phyloP scores from a whole-genome alignment of 805 yeast species.

The Yarrowia sp. region DNA sequence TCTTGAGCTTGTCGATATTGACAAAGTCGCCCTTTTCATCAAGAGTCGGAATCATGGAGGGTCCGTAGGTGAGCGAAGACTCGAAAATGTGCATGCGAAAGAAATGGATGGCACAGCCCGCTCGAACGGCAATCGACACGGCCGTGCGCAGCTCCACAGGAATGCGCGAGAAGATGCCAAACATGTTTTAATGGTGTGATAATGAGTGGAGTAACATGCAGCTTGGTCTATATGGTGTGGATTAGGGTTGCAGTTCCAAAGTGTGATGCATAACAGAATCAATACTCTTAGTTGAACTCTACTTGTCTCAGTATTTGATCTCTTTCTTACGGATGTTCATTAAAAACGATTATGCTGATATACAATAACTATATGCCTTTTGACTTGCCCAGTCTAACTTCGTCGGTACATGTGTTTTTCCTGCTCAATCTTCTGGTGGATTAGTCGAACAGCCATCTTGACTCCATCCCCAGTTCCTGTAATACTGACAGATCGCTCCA shows the following conservation, averaged over 20 bases:
- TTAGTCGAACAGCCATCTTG: constrained; percentile 35
- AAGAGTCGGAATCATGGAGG: constrained; percentile 91
- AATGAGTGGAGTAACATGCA: constrained; percentile 1
- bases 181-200: background rate
- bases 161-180: background rate
- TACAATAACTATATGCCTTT: constrained; percentile 1
- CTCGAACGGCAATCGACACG: constrained; percentile 37
- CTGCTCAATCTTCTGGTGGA: constrained; percentile 34
- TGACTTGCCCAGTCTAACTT: background rate
- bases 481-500: constrained; percentile 33
- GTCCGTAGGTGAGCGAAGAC: constrained; percentile 81
- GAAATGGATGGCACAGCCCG: constrained; percentile 51
- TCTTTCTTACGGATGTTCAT: background rate
- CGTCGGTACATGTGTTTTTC: constrained; percentile 32
- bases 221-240: background rate
- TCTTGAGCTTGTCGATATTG: constrained; percentile 61
- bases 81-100: constrained; percentile 65
- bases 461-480: constrained; percentile 33
- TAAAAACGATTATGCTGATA: constrained; percentile 3
- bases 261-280: too few species aligned
- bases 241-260: constrained; percentile 3
- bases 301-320: background rate
- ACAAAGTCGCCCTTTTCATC: constrained; percentile 72
- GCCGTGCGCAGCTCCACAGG: constrained; percentile 28
- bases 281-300: background rate